Evolutionary conservation across 2,329 filamentous ascomycete species (phyloP).

Genomic region (Trichophyton verrucosum): DNA sequence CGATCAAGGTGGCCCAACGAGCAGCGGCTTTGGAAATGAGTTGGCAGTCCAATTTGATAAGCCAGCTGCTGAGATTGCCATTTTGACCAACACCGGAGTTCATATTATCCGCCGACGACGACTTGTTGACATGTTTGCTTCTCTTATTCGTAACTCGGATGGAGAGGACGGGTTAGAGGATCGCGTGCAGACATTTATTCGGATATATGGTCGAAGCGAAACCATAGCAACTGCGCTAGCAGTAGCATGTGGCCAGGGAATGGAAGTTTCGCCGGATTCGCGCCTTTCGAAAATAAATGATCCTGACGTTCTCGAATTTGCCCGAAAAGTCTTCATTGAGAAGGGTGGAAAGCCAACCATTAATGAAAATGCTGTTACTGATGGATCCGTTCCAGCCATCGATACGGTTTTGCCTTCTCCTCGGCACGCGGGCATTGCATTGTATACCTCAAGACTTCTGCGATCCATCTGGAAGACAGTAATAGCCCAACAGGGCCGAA

Average conservation of each 20-base stretch:
- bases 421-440: conserved; percentile 71
- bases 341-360: conserved; percentile 78
- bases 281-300: conserved; percentile 62
- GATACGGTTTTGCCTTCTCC: conserved; percentile 81
- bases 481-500: conserved; percentile 49
- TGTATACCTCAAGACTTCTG: conserved; percentile 81
- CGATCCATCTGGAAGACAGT: conserved; percentile 75
- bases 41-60: conserved; percentile 91
- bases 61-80: conserved; percentile 67
- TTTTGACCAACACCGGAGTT: conserved; percentile 82
- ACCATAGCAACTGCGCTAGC: conserved; percentile 83
- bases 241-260: conserved; percentile 86
- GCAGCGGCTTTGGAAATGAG: conserved; percentile 83
- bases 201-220: conserved; percentile 75
- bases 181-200: conserved; percentile 72
- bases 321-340: conserved; percentile 79
- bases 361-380: conserved; percentile 59
- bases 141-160: conserved; percentile 58
- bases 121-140: conserved; percentile 83
- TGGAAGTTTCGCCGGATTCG: conserved; percentile 60
- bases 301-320: conserved; percentile 71
- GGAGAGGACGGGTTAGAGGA: conserved; percentile 65
- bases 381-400: conserved; percentile 51
- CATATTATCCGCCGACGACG: conserved; percentile 73
- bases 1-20: conserved; percentile 55